A percentile compares a stretch with the other conserved stretches of the same genome.
These are phyloP conservation scores for Coemansia asiatica DNA, from an alignment of 192 early-diverging fungal species.

Conservation along the genomic window DNA sequence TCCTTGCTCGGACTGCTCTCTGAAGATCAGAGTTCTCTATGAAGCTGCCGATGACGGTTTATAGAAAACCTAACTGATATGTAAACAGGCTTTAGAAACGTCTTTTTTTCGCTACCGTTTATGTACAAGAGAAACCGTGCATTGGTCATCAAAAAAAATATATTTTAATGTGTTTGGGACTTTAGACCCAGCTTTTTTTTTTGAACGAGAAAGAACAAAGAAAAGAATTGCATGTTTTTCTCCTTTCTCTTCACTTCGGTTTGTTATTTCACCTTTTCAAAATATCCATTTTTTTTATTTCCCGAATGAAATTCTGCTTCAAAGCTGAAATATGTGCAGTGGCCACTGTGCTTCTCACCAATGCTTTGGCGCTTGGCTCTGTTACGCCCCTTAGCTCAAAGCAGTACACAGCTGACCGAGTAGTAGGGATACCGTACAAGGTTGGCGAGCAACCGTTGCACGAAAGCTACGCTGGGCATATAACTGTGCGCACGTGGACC, in stretches of 20 bases:
- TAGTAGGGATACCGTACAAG: slow-evolving; percentile 44
- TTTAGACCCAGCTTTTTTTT: no score
- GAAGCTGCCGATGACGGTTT: slow-evolving; percentile 53
- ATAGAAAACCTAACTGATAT: neutral
- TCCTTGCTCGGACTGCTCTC: slow-evolving; percentile 66
- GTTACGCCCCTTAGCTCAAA: neutral
- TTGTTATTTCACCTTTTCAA: neutral
- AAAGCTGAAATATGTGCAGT: neutral
- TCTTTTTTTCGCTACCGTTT: neutral
- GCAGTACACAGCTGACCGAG: slow-evolving; percentile 18
- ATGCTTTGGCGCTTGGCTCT: neutral
- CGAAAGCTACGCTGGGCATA: slow-evolving; percentile 61
- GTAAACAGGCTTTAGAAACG: neutral
- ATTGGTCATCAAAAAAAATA: no score
- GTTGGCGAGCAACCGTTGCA: slow-evolving; percentile 58
- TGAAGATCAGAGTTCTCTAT: slow-evolving; percentile 69
- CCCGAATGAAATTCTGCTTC: neutral
- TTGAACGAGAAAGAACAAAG: no score
- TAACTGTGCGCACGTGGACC: slow-evolving; percentile 60
- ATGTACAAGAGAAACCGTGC: no score
- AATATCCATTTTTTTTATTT: neutral
- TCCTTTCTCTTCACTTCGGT: neutral
- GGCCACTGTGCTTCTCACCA: neutral
- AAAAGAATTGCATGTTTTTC: no score
- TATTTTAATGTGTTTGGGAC: no score